These are phyloP conservation scores for Mycena polygramma DNA, from an alignment of 768 basidiomycete species.

Conservation along the genomic window DNA sequence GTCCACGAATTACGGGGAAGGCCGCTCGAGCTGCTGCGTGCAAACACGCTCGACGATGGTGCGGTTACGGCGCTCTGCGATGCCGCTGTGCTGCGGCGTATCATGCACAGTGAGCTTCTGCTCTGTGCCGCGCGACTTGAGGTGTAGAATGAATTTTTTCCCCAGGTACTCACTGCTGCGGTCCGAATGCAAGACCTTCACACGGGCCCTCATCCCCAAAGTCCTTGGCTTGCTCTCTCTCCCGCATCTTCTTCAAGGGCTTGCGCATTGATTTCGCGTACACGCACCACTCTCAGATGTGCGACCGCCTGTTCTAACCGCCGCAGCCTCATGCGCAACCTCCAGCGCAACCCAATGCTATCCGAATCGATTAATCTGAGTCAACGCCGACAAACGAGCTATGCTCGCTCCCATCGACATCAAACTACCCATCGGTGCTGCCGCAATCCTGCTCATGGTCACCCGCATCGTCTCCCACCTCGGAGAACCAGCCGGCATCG, in stretches of 20 bases:
- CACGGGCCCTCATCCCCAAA: slow-evolving; percentile 39
- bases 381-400: slow-evolving; percentile 21
- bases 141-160: slow-evolving; percentile 11
- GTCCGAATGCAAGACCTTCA: slow-evolving; percentile 19
- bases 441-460: slow-evolving; percentile 10
- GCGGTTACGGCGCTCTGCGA: slow-evolving; percentile 44
- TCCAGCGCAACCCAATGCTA: slow-evolving; percentile 13
- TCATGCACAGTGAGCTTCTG: slow-evolving; percentile 42
- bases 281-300: slow-evolving; percentile 42
- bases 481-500: slow-evolving; percentile 40
- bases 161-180: slow-evolving; percentile 35
- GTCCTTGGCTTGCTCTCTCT: slow-evolving; percentile 21
- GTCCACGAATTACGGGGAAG: slow-evolving; percentile 38
- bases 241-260: slow-evolving; percentile 30
- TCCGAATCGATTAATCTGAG: slow-evolving; percentile 17
- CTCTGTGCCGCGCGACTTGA: slow-evolving; percentile 38
- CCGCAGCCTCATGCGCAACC: slow-evolving; percentile 12
- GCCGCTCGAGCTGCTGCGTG: slow-evolving; percentile 36
- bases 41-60: slow-evolving; percentile 39
- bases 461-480: slow-evolving; percentile 35
- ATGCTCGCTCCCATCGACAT: slow-evolving; percentile 11
- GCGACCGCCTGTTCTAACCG: slow-evolving; percentile 17
- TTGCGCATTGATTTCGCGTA: slow-evolving; percentile 40
- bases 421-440: slow-evolving; percentile 20
- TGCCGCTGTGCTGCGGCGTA: slow-evolving; percentile 47